phyloP scores from a whole-genome alignment of 2,329 filamentous ascomycete species.

The Xylaria polymorpha region DNA sequence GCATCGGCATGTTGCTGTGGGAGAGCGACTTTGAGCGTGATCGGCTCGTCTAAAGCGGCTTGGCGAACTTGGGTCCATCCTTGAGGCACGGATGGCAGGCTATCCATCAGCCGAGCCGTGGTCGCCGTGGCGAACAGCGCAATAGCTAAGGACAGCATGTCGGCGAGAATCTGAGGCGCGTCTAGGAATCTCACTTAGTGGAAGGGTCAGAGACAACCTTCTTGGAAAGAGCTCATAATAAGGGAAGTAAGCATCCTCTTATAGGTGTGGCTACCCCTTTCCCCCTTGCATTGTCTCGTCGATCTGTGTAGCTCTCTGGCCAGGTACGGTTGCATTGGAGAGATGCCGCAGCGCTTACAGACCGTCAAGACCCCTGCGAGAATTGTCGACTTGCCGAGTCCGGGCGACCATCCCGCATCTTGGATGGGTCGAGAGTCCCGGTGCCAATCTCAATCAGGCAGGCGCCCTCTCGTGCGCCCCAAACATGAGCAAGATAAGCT shows the following conservation, averaged over 20 bases:
- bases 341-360: constrained; percentile 28
- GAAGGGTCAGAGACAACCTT: constrained; percentile 19
- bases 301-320: constrained; percentile 20
- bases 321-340: constrained; percentile 25
- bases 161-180: constrained; percentile 28
- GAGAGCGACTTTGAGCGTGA: constrained; percentile 44
- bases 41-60: constrained; percentile 43
- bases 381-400: constrained; percentile 46
- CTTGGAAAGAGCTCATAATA: not conserved
- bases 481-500: constrained; percentile 33
- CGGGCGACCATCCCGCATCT: constrained; percentile 45
- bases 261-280: constrained; percentile 23
- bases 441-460: constrained; percentile 44
- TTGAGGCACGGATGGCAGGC: constrained; percentile 43
- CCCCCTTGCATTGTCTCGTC: constrained; percentile 5
- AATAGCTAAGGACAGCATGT: constrained; percentile 43
- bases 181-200: constrained; percentile 24
- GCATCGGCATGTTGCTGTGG: constrained; percentile 46
- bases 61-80: constrained; percentile 45
- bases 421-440: constrained; percentile 31
- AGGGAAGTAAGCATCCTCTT: constrained; percentile 26
- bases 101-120: constrained; percentile 48
- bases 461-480: constrained; percentile 32
- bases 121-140: constrained; percentile 46
- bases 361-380: constrained; percentile 37